Conservation (phyloP, 768 basidiomycete genomes). For the Trametes elegans region DNA sequence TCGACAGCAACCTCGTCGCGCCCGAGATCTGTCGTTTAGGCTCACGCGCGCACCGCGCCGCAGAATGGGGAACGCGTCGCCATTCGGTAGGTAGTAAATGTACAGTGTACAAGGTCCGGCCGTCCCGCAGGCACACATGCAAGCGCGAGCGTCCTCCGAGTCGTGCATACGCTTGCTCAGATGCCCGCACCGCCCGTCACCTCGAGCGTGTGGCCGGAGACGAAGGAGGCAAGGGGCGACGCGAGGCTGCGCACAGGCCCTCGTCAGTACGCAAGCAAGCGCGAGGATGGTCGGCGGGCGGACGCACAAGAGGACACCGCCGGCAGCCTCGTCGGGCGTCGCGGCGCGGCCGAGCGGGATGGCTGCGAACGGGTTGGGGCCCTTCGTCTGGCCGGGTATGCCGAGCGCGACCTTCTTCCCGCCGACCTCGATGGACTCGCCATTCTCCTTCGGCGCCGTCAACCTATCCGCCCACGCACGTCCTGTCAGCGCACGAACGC, state of each 20-base stretch:
- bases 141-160: too few species aligned
- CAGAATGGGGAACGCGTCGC: too few species aligned
- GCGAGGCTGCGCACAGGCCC: slow-evolving; percentile 49
- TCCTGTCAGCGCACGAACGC: not conserved
- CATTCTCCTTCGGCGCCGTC: slow-evolving; percentile 77
- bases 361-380: slow-evolving; percentile 39
- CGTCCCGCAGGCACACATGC: not conserved
- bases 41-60: too few species aligned
- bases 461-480: slow-evolving; percentile 41
- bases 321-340: slow-evolving; percentile 74
- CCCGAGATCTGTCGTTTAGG: too few species aligned
- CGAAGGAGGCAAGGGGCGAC: slow-evolving; percentile 76
- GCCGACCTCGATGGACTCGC: slow-evolving; percentile 71
- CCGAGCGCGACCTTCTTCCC: slow-evolving; percentile 85
- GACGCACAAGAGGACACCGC: slow-evolving; percentile 72
- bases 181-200: slow-evolving; percentile 82
- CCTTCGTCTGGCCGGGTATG: slow-evolving; percentile 54
- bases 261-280: not conserved
- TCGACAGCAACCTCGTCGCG: too few species aligned
- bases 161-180: slow-evolving; percentile 33
- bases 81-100: too few species aligned
- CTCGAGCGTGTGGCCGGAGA: slow-evolving; percentile 81
- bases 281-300: not conserved
- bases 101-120: not conserved
- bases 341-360: slow-evolving; percentile 72